Base-by-base conservation (phyloP, 768 basidiomycete genomes). In the Kwoniella mangroviensis region DNA sequence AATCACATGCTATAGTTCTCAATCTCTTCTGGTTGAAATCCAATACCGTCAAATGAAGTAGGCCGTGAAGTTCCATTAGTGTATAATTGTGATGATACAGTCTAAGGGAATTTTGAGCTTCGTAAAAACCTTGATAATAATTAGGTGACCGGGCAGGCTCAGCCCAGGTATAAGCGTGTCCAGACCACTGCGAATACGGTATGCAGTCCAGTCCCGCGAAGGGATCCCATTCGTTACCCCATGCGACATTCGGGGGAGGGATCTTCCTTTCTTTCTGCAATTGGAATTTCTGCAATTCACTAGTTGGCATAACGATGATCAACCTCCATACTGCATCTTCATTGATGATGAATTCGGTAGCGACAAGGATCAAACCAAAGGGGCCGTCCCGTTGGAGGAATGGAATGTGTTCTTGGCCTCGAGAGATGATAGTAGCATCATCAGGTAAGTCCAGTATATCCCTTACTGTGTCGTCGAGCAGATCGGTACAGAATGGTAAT, bases 11-110 rank as follows among this genome's bases (percentile, higher is more conserved):
- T 41, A 34, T 24, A 19, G 28, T n/a, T 54, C 54, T 55, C 10
- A 65, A 42, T 22, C 53, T 41, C 19, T 54, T 53, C 41, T 65
- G 64, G 21, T 65, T 65, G 54, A 55, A 65, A 56, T 65, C 64
- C 6, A 55, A 22, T n/a, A 65, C 21, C 7, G 34, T 55, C 19
- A 65, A 41, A 21, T 56, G 52, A 0, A 65, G 22, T 1, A 54
- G 52, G 3, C 64, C 64, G 3, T 55, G 52, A 10, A n/a, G 41
- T 56, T 55, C 11, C 21, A 65, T 34, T 15, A 54, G 13, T 12
- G 13, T 4, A 42, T 42, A 24, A 56, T 65, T 42, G n/a, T 65
- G 54, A 26, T 54, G 34, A 42, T 40, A 56, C 11, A 65, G 21
- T 24, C 64, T 40, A 22, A 65, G 64, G 22, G 45, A 26, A 28